Evolutionary conservation across 139 green algal genomes (phyloP), one percentile per base, ranked within the genome.

Genomic region (Micractinium conductrix): DNA sequence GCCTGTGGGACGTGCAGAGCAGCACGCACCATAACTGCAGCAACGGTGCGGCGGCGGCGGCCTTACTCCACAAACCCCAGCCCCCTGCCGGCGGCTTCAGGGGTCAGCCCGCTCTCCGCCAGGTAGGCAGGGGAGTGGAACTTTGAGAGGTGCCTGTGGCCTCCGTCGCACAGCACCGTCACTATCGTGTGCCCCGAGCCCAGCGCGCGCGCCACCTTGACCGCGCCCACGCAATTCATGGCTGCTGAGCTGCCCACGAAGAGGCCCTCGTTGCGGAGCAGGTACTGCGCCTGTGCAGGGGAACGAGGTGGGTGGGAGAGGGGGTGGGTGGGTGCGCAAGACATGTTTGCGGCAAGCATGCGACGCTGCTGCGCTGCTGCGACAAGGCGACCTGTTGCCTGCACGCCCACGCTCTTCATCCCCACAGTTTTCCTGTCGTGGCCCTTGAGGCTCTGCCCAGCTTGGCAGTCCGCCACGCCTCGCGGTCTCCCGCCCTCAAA

Each of bases 131-230:
- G 70, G 78, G 88, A 97, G 84, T 98, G 94, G 85, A 99, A 99
- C 85, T 96, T 96, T 85, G 85, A 95, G 40, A 99, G 88, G 83
- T 98, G 95, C 4, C 95, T 90, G 6, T 93, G 85, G 17, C 96
- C 96, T 16, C 95, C 95, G 58, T 98, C 96, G 85, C 96, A 98
- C 72, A 98, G 89, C 35, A 99, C 86, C 7, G 97, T 99, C 2
- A 98, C 96, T 30, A 99, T 87, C 2, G 89, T 94, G 88, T 97
- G 91, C n/a, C 95, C 95, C 0, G 94, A 94, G 0, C 95, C 94
- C 44, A 99, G 88, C 2, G 67, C 44, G 17, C 92, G 76, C 2
- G 95, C 95, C 62, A 91, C 88, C 87, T 98, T 98, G 55, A 98
- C 94, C 0, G 97, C 97, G 0, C 95, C 95, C 24, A 98, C 95